Evolutionary conservation across 129 eudicot genomes (phyloP), one percentile per base, ranked within the genome.

Genomic region (Centaurea solstitialis): DNA sequence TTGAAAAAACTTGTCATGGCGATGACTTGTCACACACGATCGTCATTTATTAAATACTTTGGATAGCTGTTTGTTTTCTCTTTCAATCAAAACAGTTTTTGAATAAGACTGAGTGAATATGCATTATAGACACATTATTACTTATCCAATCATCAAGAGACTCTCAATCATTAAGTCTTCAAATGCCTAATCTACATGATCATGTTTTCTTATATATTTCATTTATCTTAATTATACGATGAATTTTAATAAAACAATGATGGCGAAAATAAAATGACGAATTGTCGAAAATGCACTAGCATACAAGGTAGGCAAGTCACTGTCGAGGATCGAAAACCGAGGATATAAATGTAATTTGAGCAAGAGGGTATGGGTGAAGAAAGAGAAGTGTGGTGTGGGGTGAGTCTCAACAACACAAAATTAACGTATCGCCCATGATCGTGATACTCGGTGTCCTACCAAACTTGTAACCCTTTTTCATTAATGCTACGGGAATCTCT

Each of bases 361-460:
- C 30, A 59, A 78, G 64, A 72, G 61, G 50, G 78, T 68, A 61
- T 69, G 80, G 77, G 69, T 17, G 67, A 65, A 77, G 23, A 75
- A 76, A 75, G 35, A 61, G 66, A 57, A 78, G 72, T 68, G 23
- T 66, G 75, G 64, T 17, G 26, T 10, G 45, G 35, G 13, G 30
- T 7, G 43, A 11, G 33, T 76, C 72, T 73, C 23, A 37, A 83
- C 61, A 65, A 30, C 78, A 83, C 76, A 59, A 76, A 76, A 76
- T 43, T 41, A 78, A 83, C 76, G 76, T 79, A 76, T 82, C 73
- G 78, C 82, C 86, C 80, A 79, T 79, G 85, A 87, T 87, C 82
- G 87, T 76, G 87, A 87, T 87, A 87, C 87, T 83, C 79, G 68
- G 68, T 71, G 85, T 70, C 79, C 76, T 83, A 83, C 67, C 87